Percentiles rank a stretch among this genome's conserved stretches.
phyloP scores from a whole-genome alignment of 768 basidiomycete species.

The Agaricus blazei region DNA sequence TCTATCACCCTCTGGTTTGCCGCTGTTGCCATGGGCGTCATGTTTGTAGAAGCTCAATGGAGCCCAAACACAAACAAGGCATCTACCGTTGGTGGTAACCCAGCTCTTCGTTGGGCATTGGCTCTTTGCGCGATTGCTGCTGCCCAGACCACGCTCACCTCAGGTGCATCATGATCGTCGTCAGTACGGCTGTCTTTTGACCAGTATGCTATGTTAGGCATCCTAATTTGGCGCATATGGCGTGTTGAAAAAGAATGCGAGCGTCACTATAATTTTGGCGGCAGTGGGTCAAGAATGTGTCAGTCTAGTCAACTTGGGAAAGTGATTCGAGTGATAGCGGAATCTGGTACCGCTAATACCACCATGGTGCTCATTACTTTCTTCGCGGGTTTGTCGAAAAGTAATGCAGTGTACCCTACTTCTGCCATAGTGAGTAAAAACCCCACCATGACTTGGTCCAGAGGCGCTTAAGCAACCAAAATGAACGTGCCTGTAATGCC shows the following conservation, averaged over 20 bases:
- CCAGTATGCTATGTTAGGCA: not conserved
- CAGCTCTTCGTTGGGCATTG: not conserved
- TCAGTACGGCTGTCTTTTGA: not conserved
- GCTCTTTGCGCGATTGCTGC: not conserved
- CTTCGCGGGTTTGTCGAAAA: not conserved
- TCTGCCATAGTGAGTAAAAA: not conserved
- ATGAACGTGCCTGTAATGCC: too few species aligned
- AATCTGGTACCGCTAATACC: not conserved
- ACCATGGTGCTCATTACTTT: not conserved
- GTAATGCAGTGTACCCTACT: not conserved
- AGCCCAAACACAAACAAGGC: too few species aligned
- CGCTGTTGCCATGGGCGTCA: not conserved
- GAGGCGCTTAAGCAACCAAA: not conserved
- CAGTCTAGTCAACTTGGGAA: not conserved
- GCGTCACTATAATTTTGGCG: not conserved
- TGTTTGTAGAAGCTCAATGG: not conserved
- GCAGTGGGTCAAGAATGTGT: too few species aligned
- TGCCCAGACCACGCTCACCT: constrained; percentile 1
- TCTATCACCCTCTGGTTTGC: not conserved
- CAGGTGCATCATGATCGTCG: not conserved
- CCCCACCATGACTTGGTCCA: too few species aligned
- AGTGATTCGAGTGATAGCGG: not conserved
- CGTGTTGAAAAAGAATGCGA: not conserved
- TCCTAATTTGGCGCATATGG: not conserved
- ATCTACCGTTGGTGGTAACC: not conserved